Evolutionary conservation across 257 asterid species (phyloP).

Genomic region (Misopates orontium): DNA sequence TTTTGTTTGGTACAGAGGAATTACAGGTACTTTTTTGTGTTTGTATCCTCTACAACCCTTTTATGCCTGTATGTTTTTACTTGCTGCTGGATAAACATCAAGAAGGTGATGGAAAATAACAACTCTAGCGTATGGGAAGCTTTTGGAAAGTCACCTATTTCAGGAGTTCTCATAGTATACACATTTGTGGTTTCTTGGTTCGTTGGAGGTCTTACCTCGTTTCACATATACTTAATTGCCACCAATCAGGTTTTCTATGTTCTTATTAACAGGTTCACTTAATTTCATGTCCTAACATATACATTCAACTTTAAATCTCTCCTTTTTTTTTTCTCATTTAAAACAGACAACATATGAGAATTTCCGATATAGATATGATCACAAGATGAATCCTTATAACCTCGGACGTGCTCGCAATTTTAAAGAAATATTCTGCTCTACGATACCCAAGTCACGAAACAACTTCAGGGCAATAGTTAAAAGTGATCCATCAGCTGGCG

Average conservation of each 20-base stretch:
- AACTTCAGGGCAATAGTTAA: slow-evolving; percentile 35
- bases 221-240: slow-evolving; percentile 65
- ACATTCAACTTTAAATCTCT: neutral
- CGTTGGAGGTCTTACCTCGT: slow-evolving; percentile 82
- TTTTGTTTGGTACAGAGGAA: slow-evolving; percentile 54
- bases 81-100: slow-evolving; percentile 50
- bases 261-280: neutral
- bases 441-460: slow-evolving; percentile 35
- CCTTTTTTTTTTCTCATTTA: neutral
- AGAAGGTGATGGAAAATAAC: slow-evolving; percentile 38
- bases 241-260: slow-evolving; percentile 56
- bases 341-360: slow-evolving; percentile 73
- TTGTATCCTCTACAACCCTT: slow-evolving; percentile 61
- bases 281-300: neutral
- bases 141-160: slow-evolving; percentile 51
- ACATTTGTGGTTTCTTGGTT: slow-evolving; percentile 73
- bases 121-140: slow-evolving; percentile 48
- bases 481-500: neutral
- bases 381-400: slow-evolving; percentile 52
- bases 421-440: slow-evolving; percentile 41
- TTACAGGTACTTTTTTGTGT: slow-evolving; percentile 68
- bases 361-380: slow-evolving; percentile 55
- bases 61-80: slow-evolving; percentile 58
- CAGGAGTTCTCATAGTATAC: slow-evolving; percentile 53
- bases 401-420: slow-evolving; percentile 39